A percentile compares a stretch with the other conserved stretches of the same genome.
phyloP scores from a whole-genome alignment of 2,329 filamentous ascomycete species.

The Celoporthe dispersa region DNA sequence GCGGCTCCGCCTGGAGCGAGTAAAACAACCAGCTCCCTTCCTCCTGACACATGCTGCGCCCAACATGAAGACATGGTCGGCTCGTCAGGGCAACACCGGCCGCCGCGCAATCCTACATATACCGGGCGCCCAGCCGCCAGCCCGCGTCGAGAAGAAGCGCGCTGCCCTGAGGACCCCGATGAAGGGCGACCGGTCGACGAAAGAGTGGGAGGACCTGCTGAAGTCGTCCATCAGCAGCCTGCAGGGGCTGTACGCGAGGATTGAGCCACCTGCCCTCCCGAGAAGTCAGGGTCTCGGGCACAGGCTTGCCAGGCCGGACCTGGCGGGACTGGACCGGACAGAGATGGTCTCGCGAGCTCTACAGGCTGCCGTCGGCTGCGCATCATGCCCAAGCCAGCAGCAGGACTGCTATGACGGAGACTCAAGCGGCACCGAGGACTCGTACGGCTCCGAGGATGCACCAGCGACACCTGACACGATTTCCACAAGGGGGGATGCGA shows the following conservation, averaged over 20 bases:
- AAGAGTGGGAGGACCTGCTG: slow-evolving; percentile 26
- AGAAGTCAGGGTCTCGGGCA: slow-evolving; percentile 10
- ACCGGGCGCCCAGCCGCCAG: slow-evolving; percentile 12
- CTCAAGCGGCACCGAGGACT: slow-evolving; percentile 20
- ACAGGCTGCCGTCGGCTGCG: slow-evolving; percentile 25
- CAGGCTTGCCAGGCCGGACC: slow-evolving; percentile 6
- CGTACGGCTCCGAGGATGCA: slow-evolving; percentile 18
- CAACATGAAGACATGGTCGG: slow-evolving; percentile 20
- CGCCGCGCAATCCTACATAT: slow-evolving; percentile 5
- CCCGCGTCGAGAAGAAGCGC: slow-evolving; percentile 15
- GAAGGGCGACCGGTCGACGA: slow-evolving; percentile 12
- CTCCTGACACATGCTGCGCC: slow-evolving; percentile 2
- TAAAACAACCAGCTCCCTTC: slow-evolving; percentile 6
- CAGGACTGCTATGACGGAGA: slow-evolving; percentile 20
- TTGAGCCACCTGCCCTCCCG: slow-evolving; percentile 3
- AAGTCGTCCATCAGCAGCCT: slow-evolving; percentile 17
- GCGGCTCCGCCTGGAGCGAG: slow-evolving; percentile 12
- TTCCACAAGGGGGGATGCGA: slow-evolving; percentile 15
- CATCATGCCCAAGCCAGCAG: slow-evolving; percentile 5
- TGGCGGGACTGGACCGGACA: slow-evolving; percentile 15
- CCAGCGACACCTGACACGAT: slow-evolving; percentile 23
- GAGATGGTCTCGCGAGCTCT: slow-evolving; percentile 24
- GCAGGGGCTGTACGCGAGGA: slow-evolving; percentile 22
- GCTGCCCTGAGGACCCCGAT: slow-evolving; percentile 11
- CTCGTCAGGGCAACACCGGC: slow-evolving; percentile 3